Evolutionary conservation across 2,329 filamentous ascomycete species (phyloP), one percentile per base, ranked within the genome.

Genomic region (Dothideomycetidae sp.): DNA sequence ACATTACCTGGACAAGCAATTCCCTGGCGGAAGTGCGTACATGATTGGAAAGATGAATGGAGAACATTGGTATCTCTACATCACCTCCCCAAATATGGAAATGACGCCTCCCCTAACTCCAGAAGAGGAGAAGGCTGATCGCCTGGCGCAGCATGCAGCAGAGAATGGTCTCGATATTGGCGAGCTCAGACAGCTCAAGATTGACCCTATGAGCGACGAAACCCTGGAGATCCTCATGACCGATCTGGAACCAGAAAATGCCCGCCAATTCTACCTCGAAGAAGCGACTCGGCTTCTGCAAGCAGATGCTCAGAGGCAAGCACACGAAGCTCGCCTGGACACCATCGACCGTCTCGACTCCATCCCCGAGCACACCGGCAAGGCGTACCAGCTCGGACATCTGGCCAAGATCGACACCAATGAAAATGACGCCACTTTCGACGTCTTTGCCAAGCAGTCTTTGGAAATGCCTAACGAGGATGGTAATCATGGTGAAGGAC

Each of bases 41-140:
- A 93, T 96, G 86, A 92, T 98, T 47, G 90, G 90, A 53, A 96
- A 94, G 65, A 96, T 96, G 88, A 98, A 98, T 50, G 88, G 90
- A 41, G 90, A 98, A 59, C 90, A 98, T 53, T 98, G 90, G 90
- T 96, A 96, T 57, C 67, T 98, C 39, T 98, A 98, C 64, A 78
- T 96, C 52, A 96, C 90, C 10, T 83, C 83, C 36, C 88, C 90
- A 12, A 78, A 80, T 55, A 78, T 73, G 33, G 66, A 73, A 37
- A 67, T 92, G 46, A 93, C 86, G 1, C 85, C 86, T 4, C 86
- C 88, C 40, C 68, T 76, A 18, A 93, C 81, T 9, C 86, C 88
- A 4, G 59, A 58, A 9, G 53, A 55, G 19, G 62, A 72, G 36
- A 63, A 65, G 44, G 50, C 60, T 16, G 55, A 56, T 10, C 67